Evolutionary conservation across 1,284 basidiomycete species (phyloP).

Genomic region (Agroathelia rolfsii): DNA sequence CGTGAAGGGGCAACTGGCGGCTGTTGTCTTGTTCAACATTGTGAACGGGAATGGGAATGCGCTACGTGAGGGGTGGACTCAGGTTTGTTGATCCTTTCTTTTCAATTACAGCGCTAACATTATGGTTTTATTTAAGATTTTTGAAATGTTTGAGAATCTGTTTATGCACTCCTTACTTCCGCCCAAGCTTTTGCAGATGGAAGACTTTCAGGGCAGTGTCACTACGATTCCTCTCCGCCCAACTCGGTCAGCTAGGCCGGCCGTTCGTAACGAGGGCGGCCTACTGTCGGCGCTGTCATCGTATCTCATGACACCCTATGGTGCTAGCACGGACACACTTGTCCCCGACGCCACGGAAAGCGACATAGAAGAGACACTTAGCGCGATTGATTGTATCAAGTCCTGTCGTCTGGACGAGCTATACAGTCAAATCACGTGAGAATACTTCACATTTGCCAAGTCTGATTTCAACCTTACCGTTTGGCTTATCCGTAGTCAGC

Average conservation of each 20-base stretch:
- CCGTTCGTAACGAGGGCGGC: constrained; percentile 75
- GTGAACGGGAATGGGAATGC: constrained; percentile 96
- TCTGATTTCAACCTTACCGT: too few species aligned
- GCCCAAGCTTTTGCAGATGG: constrained; percentile 85
- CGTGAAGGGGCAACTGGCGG: constrained; percentile 93
- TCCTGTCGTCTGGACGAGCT: constrained; percentile 92
- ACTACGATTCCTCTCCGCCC: constrained; percentile 84
- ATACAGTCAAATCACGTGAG: constrained; percentile 86
- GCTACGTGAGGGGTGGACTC: constrained; percentile 89
- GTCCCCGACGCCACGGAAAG: constrained; percentile 79
- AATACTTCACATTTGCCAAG: constrained; percentile 13
- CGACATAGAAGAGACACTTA: constrained; percentile 90
- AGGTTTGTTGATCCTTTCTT: constrained; percentile 36
- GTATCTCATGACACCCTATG: constrained; percentile 94
- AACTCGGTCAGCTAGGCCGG: constrained; percentile 54
- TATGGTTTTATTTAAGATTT: constrained; percentile 51
- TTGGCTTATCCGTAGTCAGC: too few species aligned
- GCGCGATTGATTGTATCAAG: constrained; percentile 90
- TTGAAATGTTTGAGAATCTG: constrained; percentile 96
- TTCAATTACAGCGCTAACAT: constrained; percentile 4
- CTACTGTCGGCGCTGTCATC: constrained; percentile 91
- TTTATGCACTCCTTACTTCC: constrained; percentile 92
- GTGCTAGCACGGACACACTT: constrained; percentile 55
- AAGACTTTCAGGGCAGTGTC: constrained; percentile 87
- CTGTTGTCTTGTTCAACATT: constrained; percentile 96